phyloP scores from a whole-genome alignment of 2,329 filamentous ascomycete species.

The Cladophialophora immunda region DNA sequence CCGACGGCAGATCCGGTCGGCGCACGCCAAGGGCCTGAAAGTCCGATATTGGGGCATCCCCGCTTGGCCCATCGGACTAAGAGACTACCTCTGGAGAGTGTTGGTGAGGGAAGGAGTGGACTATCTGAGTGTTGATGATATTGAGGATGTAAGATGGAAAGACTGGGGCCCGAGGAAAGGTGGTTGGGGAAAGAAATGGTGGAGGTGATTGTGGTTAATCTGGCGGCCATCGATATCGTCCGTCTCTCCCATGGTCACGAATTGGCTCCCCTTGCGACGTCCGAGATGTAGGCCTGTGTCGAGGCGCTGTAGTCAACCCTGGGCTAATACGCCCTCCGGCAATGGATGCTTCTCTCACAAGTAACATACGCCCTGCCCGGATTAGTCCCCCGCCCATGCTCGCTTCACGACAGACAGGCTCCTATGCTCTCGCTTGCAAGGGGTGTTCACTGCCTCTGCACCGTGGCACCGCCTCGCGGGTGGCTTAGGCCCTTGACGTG shows the following conservation, averaged over 20 bases:
- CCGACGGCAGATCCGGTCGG: constrained; percentile 60
- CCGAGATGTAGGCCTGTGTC: not conserved
- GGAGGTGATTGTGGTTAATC: constrained; percentile 3
- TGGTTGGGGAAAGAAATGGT: constrained; percentile 18
- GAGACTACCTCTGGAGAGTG: constrained; percentile 64
- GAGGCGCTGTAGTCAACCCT: not conserved
- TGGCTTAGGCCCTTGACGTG: not conserved
- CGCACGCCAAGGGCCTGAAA: constrained; percentile 61
- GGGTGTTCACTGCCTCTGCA: not conserved
- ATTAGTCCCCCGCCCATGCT: not conserved
- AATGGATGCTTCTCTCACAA: not conserved
- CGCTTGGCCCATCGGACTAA: constrained; percentile 61
- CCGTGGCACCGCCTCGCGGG: not conserved
- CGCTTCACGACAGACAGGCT: not conserved
- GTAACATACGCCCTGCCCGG: not conserved
- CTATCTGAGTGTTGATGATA: constrained; percentile 66
- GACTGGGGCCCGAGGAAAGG: constrained; percentile 24
- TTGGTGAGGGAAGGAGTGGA: constrained; percentile 64
- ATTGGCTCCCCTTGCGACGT: not conserved
- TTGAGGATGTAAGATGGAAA: constrained; percentile 41
- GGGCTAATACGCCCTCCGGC: not conserved
- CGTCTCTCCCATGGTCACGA: not conserved
- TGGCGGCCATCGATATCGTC: not conserved
- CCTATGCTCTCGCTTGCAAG: not conserved
- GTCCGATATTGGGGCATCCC: constrained; percentile 67